Evolutionary conservation across 495 filamentous ascomycete species (phyloP), one percentile per base, ranked within the genome.

Genomic region (Podospora australis): DNA sequence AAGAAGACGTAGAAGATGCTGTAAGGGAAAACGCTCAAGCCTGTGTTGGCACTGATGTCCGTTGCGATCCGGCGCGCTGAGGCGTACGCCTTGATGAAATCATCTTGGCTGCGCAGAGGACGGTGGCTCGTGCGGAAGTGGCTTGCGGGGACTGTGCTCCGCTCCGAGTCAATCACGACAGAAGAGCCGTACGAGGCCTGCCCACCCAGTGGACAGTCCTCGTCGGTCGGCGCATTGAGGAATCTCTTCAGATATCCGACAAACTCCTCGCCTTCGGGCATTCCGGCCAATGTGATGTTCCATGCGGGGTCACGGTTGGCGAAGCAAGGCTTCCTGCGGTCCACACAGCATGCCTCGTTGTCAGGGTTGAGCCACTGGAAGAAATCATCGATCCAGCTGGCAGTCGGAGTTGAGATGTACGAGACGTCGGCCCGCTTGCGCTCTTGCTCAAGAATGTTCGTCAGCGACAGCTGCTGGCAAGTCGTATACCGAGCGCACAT

Each of bases 1-100:
- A 98, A 97, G 78, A 96, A 98, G 56, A 98, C 90, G 70, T 98
- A 98, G 63, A 92, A 90, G 55, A 96, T 84, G 34, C 84, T 88
- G 65, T 98, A 98, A 0, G 92, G 90, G 75, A 97, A 98, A 43
- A 97, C 81, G 20, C 84, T 76, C 36, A 88, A 79, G 7, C 77
- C 75, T 10, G 88, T 86, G 41, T 71, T 76, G 34, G 75, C 65
- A 17, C 74, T 84, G 43, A 97, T 78, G 13, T 78, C 79, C 44
- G 77, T 66, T 1, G 92, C 83, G 52, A 98, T 98, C 51, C 92
- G 87, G 24, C 92, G 85, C 16, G 92, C 94, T 7, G 91, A 82
- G 26, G 83, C 82, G 62, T 96, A 95, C 4, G 92, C 82, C 13
- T 79, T 74, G 64, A 98, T 97, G 63, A 96, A 98, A 62, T 96